Conservation (phyloP, 257 asterid genomes). For the Mitragyna speciosa region DNA sequence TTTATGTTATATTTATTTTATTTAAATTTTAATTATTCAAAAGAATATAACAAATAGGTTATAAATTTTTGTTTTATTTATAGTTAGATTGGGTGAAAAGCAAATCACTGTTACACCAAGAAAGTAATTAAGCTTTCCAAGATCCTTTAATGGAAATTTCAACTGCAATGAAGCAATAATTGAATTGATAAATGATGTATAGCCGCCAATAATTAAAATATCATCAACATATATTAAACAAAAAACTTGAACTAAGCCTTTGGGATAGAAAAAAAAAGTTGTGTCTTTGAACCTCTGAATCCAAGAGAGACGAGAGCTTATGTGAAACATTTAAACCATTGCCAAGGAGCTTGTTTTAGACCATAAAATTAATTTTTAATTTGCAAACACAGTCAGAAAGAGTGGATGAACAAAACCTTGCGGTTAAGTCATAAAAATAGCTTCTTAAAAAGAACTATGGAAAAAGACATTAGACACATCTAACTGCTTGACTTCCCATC, state of each 20-base stretch:
- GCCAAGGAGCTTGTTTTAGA: background rate
- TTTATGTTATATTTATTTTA: too few relatives aligned
- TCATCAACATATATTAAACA: background rate
- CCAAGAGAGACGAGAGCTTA: background rate
- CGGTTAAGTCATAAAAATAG: background rate
- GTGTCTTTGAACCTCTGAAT: background rate
- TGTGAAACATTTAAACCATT: background rate
- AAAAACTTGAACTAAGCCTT: background rate
- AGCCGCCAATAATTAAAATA: background rate
- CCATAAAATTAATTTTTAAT: background rate
- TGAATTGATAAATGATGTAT: background rate
- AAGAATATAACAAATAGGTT: too few relatives aligned
- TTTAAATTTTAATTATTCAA: too few relatives aligned
- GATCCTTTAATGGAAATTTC: background rate
- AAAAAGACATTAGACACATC: constrained; percentile 2
- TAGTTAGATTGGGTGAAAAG: background rate
- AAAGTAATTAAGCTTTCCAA: background rate
- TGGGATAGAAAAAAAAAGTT: background rate
- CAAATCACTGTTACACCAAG: background rate
- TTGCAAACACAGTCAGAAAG: background rate
- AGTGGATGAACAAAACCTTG: background rate
- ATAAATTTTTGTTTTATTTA: too few relatives aligned
- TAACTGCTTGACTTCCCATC: background rate
- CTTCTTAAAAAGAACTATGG: background rate
- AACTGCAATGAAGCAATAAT: background rate